Base-by-base conservation (phyloP, 2,329 filamentous ascomycete genomes). In the Diatrype stigma region DNA sequence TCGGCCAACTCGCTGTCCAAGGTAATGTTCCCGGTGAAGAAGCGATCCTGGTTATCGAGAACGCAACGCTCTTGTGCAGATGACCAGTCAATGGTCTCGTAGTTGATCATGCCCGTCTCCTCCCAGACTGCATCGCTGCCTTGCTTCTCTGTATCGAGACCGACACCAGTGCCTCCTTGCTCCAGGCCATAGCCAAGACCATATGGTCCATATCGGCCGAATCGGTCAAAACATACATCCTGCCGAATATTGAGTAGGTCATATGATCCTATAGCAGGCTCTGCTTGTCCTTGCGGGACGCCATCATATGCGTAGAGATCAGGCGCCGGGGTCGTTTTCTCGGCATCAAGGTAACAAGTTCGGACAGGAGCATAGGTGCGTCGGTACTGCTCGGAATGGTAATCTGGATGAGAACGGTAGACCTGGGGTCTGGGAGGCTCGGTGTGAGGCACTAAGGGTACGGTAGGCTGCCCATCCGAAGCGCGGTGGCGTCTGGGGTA, bases 181-280 rank as follows among this genome's bases (percentile, higher is more conserved):
- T 83, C 80, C 52, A 80, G 78, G 60, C 80, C 82, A 68, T 96
- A 96, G n/a, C 91, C 91, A 38, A 91, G 74, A 0, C 91, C 91
- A 63, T 96, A 96, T 0, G 90, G 87, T 0, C 90, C 91, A 35
- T 93, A 81, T 45, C 91, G 82, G 17, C 90, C 89, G 64, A 90
- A 95, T 6, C 91, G 82, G 63, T 96, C 91, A 65, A 95, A 96
- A 70, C 91, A 96, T 14, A 95, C 75, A 60, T 94, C 86, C 54
- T 90, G 80, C 21, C 85, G 77, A 38, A 96, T 69, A 0, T 89
- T 90, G 4, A 96, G 71, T 44, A 90, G 67, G 14, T 83, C 77
- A 64, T 94, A 86, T 0, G 88, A 92, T 3, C 91, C 91, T 59
- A 94, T 80, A 1, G 85, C 80, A 2, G 89, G 82, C 47, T 91